Evolutionary conservation across 2,329 filamentous ascomycete species (phyloP).

Genomic region (Fusarium sp.): DNA sequence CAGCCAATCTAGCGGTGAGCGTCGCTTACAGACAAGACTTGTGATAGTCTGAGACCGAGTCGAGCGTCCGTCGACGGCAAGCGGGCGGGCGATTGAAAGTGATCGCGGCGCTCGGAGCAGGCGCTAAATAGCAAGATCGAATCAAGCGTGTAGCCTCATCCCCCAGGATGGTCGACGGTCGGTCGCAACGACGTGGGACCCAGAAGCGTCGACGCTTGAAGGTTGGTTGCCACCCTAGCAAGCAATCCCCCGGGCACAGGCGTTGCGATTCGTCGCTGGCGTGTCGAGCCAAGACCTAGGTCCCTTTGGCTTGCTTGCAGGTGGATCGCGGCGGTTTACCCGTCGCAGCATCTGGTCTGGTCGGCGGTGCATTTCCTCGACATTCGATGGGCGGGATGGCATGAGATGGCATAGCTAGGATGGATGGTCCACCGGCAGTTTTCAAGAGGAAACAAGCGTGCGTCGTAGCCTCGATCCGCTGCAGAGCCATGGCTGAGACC

Average conservation of each 20-base stretch:
- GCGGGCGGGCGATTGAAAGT: constrained; percentile 20
- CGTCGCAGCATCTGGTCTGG: constrained; percentile 31
- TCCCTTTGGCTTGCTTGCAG: constrained; percentile 37
- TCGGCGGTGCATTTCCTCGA: constrained; percentile 25
- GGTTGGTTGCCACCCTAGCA: constrained; percentile 32
- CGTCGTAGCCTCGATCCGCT: constrained; percentile 22
- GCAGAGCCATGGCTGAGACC: constrained; percentile 9
- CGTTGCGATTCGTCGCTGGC: constrained; percentile 30
- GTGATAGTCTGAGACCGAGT: constrained; percentile 32
- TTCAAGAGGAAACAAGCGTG: constrained; percentile 17
- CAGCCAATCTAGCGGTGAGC: constrained; percentile 43
- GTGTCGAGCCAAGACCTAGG: constrained; percentile 33
- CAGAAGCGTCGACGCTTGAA: constrained; percentile 25
- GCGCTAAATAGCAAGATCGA: constrained; percentile 26
- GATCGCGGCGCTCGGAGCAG: constrained; percentile 24
- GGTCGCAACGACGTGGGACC: constrained; percentile 7
- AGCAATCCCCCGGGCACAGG: constrained; percentile 19
- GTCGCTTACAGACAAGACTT: constrained; percentile 19
- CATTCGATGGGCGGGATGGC: constrained; percentile 18
- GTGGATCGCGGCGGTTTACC: constrained; percentile 39
- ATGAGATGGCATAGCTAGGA: background rate
- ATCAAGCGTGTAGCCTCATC: constrained; percentile 29
- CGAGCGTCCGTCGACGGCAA: constrained; percentile 32
- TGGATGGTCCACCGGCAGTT: constrained; percentile 24
- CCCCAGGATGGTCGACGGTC: constrained; percentile 27